A percentile compares a stretch with the other conserved stretches of the same genome.
phyloP scores from a whole-genome alignment of 2,329 filamentous ascomycete species.

The Ophiognomonia clavigignenti-juglandacearum region DNA sequence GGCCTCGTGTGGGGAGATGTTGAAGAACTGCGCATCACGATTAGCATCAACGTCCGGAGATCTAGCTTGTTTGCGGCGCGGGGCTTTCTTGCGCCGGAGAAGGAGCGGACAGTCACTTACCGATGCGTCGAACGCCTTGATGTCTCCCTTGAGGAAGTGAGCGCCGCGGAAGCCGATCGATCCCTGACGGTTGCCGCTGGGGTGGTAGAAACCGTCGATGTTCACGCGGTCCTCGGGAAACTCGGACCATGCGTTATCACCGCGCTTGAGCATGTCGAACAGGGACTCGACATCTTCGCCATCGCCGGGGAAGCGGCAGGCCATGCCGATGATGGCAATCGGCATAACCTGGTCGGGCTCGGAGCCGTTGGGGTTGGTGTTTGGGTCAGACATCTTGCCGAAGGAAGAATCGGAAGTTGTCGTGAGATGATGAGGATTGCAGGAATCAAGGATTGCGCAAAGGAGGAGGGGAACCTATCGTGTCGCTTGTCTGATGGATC shows the following conservation, averaged over 20 bases:
- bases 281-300: slow-evolving; percentile 56
- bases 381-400: too few relatives aligned
- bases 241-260: slow-evolving; percentile 59
- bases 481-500: too few relatives aligned
- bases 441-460: too few relatives aligned
- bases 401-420: too few relatives aligned
- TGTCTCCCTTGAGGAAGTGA: slow-evolving; percentile 44
- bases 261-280: slow-evolving; percentile 64
- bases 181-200: slow-evolving; percentile 51
- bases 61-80: too few relatives aligned
- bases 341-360: slow-evolving; percentile 23
- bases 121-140: slow-evolving; percentile 45
- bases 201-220: slow-evolving; percentile 60
- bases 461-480: too few relatives aligned
- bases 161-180: slow-evolving; percentile 36
- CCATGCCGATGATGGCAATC: slow-evolving; percentile 65
- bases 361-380: neutral
- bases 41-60: too few relatives aligned
- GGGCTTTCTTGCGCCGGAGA: too few relatives aligned
- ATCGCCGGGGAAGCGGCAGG: slow-evolving; percentile 56
- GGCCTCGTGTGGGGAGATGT: slow-evolving; percentile 43
- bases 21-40: too few relatives aligned
- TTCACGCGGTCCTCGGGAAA: slow-evolving; percentile 66
- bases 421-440: too few relatives aligned
- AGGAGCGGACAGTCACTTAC: too few relatives aligned